Base-by-base conservation (phyloP, 352 stramenopile species). In the Pythium guiyangense region DNA sequence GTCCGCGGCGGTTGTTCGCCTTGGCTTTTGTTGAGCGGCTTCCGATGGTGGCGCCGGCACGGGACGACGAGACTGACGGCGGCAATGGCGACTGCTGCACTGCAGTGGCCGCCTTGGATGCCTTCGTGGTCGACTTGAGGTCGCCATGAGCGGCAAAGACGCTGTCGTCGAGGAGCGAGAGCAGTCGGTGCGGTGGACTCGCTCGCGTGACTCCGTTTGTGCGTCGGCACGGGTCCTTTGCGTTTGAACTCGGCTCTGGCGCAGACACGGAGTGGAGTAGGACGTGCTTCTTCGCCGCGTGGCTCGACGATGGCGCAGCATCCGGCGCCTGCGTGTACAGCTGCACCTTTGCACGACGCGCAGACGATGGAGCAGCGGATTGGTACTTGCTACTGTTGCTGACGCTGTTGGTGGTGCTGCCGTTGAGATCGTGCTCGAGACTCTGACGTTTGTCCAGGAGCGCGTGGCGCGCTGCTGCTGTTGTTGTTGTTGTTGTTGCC, bases 131-230 rank as follows among this genome's bases (percentile, higher is more conserved):
- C 20, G 12, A 11, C 39, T 57, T 58, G 0, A 53, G 31, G 1
- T 42, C 48, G 8, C 57, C 52, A 6, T 52, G 29, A 14, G 29
- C 35, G 6, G 58, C 49, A 48, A 64, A 52, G 5, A 57, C 61
- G n/a, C 47, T 57, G 26, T 63, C 60, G 31, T 77, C 67, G 12
- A 75, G 56, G 31, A 82, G 49, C 29, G 76, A 62, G 9, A 82
- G 31, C 11, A 64, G 58, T 25, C 10, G 17, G n/a, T 64, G 52
- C 14, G 54, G 59, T 2, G 57, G 47, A 20, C 57, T 62, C 37
- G 64, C 49, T 5, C 42, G 34, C 8, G 51, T 43, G n/a, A 49
- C 50, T 34, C 43, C 50, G 27, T 63, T 63, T 27, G 57, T 40
- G 12, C 50, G 57, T 6, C 44, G 18, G 43, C 50, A 50, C 14